Evolutionary conservation across 164 flowering plant genomes (phyloP), one percentile per base, ranked within the genome.

Genomic region (Brasenia schreberi): DNA sequence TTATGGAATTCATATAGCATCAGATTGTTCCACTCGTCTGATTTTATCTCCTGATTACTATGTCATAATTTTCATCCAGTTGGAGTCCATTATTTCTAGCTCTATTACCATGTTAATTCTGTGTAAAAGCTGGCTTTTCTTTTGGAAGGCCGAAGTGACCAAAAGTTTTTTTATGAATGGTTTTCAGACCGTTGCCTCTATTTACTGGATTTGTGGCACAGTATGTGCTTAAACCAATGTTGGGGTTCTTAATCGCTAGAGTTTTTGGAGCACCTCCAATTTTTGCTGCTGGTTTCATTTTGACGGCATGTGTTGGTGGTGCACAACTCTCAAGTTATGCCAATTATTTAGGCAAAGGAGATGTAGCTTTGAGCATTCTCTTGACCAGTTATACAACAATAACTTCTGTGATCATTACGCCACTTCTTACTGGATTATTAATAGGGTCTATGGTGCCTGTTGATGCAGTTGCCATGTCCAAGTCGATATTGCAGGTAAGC

Each of bases 271-370:
- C 85, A 71, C 78, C 97, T n/a, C 78, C 72, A 12, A 78, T 86
- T 80, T 93, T 89, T 79, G 85, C 84, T 76, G 87, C 98, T 0
- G 98, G 98, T 62, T 93, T 90, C 74, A 79, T 93, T 58, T 89
- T 93, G 69, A 93, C 79, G 67, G 64, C 88, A 65, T 93, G 98
- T 78, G 98, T 93, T 63, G 78, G 94, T 6, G 96, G 96, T 61
- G 98, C 98, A 71, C 98, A 93, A 73, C 79, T 93, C 17, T 89
- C 97, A 10, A 90, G 94, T 78, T 93, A 93, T 67, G 98, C 94
- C 27, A 90, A 89, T 69, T 90, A 85, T 75, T 79, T 93, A 75
- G 82, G 97, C 78, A 89, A 90, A 76, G 96, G 95, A 18, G 98
- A 94, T 74, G 92, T 94, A 52, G 98, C 98, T 64, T 76, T 94